These are phyloP conservation scores for Pseudozyma pruni DNA, from an alignment of 1,284 basidiomycete species.

Conservation along the genomic window DNA sequence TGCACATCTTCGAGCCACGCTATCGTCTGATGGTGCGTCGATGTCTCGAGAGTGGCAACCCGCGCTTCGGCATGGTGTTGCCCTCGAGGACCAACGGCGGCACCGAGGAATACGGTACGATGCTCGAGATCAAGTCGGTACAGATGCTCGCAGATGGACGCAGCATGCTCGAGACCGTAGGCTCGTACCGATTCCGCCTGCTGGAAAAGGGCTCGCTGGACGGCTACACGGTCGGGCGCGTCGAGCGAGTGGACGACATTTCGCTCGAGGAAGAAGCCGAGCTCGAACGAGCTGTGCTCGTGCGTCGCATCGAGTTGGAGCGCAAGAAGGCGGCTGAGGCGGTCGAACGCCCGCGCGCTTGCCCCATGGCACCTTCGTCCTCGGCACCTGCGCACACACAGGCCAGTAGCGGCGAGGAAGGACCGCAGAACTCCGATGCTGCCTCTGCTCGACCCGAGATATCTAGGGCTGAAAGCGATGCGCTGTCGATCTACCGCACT, in stretches of 20 bases:
- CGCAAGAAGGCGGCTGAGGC: conserved; percentile 32
- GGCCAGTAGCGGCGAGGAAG: neutral
- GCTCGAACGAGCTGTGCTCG: conserved; percentile 36
- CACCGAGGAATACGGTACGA: conserved; percentile 82
- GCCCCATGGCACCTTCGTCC: conserved; percentile 14
- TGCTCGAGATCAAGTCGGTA: conserved; percentile 87
- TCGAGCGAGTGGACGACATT: conserved; percentile 72
- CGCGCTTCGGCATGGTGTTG: conserved; percentile 89
- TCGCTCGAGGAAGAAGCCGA: conserved; percentile 51
- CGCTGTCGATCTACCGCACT: conserved; percentile 32
- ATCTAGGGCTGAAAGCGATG: conserved; percentile 23
- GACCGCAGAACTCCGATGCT: neutral
- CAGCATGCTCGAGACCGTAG: conserved; percentile 87
- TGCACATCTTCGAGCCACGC: conserved; percentile 91
- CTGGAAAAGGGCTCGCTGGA: conserved; percentile 78
- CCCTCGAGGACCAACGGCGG: conserved; percentile 71
- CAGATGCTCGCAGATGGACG: conserved; percentile 89
- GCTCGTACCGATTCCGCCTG: conserved; percentile 84
- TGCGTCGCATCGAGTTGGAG: conserved; percentile 32
- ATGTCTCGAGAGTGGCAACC: conserved; percentile 79
- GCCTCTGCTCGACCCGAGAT: conserved; percentile 19
- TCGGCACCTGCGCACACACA: conserved; percentile 15
- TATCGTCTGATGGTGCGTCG: conserved; percentile 93
- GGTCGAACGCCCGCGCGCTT: conserved; percentile 7
- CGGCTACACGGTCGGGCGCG: conserved; percentile 86